Conservation (phyloP, 345 rosid genomes). For the Euphorbia lathyris region DNA sequence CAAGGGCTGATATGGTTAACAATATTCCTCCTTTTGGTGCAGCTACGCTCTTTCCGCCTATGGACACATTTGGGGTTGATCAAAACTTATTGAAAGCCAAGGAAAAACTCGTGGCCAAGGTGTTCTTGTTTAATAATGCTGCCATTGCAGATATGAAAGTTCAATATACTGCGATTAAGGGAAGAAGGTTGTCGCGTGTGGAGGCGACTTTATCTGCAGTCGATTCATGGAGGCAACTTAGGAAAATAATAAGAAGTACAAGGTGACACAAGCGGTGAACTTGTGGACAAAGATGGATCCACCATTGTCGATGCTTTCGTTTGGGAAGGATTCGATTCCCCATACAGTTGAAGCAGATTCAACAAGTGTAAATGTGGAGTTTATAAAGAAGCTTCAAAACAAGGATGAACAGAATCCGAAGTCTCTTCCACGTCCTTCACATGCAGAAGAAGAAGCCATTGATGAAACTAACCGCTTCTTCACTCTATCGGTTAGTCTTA, state of each 20-base stretch:
- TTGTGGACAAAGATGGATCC: conserved; percentile 13
- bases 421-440: no score
- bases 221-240: neutral
- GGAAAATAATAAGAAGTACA: neutral
- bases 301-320: neutral
- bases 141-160: neutral
- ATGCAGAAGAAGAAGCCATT: no score
- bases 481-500: no score
- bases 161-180: neutral
- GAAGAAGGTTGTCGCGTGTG: conserved; percentile 12
- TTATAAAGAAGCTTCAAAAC: no score
- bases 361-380: no score
- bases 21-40: conserved; percentile 30
- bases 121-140: neutral
- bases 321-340: no score
- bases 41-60: conserved; percentile 35
- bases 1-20: no score
- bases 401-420: no score
- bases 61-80: conserved; percentile 26
- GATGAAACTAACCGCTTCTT: no score
- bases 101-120: neutral
- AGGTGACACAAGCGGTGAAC: conserved; percentile 17
- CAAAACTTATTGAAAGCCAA: neutral
- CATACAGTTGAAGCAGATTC: no score
- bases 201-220: neutral